Conservation (phyloP, 306 rosid genomes). For the Astragalus glycyphyllos region DNA sequence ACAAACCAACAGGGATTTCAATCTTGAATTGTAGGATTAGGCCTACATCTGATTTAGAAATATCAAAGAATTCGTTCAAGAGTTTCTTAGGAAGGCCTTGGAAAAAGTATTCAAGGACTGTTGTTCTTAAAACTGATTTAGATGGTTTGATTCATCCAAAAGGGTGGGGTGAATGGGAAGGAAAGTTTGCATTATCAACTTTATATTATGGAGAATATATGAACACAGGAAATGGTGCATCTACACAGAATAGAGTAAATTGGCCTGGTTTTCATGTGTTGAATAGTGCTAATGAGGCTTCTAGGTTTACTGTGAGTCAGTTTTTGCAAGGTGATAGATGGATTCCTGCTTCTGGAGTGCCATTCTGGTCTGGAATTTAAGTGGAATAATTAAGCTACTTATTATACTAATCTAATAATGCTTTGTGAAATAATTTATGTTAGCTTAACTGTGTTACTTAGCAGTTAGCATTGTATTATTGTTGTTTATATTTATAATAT, state of each 20-base stretch:
- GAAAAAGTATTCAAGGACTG: slow-evolving; percentile 69
- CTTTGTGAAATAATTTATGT: too few species aligned
- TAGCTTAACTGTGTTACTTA: too few species aligned
- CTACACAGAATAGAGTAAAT: slow-evolving; percentile 54
- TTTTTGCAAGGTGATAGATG: slow-evolving; percentile 63
- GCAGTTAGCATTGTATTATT: too few species aligned
- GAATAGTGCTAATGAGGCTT: slow-evolving; percentile 43
- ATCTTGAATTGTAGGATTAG: slow-evolving; percentile 49
- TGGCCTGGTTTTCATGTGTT: slow-evolving; percentile 82
- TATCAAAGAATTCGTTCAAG: neutral
- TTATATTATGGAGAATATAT: slow-evolving; percentile 69
- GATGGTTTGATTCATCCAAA: slow-evolving; percentile 60
- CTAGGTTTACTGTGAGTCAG: slow-evolving; percentile 43
- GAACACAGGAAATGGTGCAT: slow-evolving; percentile 64
- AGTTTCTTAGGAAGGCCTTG: slow-evolving; percentile 78
- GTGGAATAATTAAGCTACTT: neutral
- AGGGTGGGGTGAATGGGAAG: slow-evolving; percentile 73
- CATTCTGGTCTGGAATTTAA: slow-evolving; percentile 53
- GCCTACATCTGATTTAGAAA: slow-evolving; percentile 27
- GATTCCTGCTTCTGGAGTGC: slow-evolving; percentile 69
- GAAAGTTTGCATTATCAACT: slow-evolving; percentile 56
- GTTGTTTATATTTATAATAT: too few species aligned
- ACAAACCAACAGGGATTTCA: slow-evolving; percentile 50
- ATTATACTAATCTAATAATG: too few species aligned
- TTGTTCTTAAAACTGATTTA: slow-evolving; percentile 57